Evolutionary conservation across 306 rosid genomes (phyloP), one percentile per base, ranked within the genome.

Genomic region (Rubus parviflorus): DNA sequence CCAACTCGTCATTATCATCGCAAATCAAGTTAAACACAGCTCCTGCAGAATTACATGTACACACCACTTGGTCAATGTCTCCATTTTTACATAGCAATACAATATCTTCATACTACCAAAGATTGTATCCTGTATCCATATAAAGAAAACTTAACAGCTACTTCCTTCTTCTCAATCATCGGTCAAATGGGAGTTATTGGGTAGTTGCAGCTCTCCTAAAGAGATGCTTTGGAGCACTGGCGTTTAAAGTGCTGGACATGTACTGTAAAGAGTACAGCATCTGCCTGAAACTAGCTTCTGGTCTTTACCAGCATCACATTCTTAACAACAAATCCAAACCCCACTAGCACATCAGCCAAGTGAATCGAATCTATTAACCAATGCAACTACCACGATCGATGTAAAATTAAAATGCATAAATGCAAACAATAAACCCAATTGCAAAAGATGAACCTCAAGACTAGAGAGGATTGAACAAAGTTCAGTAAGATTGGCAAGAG

Each of bases 21-120:
- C 77, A 75, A 8, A 81, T 30, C 42, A 80, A 25, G 65, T 80
- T 80, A 43, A 80, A 80, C 0, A 80, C 49, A 11, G 79, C 83
- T 53, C 83, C 83, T 80, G 76, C 75, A 80, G 22, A 30, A 43
- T 17, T 20, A 70, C 53, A 51, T 49, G 73, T 49, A 7, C 5
- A 70, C 25, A 66, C 42, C n/a, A 60, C 53, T 67, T 46, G 1
- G 73, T 51, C 63, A 75, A 37, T 38, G 14, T 51, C 52, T 75
- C 38, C 14, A 75, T 11, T 30, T 23, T 35, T 64, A 40, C 1
- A 40, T 38, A 38, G 7, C 22, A 22, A 9, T 30, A 46, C 20
- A 30, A 51, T 70, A 70, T 35, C 62, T 35, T 43, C 12, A 72
- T 14, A 14, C 77, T 20, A 73, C 51, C 41, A 37, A 4, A 53